Evolutionary conservation across 768 basidiomycete genomes (phyloP).

Genomic region (Mrakia gelida): DNA sequence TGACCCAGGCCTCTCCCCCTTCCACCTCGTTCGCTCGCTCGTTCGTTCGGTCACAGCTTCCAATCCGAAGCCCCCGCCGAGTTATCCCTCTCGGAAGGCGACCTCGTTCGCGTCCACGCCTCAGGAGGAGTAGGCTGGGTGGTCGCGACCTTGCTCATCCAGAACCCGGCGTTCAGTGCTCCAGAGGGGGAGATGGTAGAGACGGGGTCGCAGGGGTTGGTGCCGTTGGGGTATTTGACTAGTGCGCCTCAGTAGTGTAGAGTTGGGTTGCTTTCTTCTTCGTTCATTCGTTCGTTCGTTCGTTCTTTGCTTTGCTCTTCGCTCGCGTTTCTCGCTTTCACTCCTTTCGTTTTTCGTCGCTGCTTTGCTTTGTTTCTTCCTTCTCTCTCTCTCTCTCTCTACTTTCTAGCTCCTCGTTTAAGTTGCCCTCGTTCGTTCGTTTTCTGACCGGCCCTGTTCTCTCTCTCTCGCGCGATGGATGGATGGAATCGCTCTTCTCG

Average conservation of each 20-base stretch:
- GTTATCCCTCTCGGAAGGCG: constrained; percentile 16
- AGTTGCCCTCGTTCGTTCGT: too few relatives aligned
- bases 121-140: constrained; percentile 30
- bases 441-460: too few relatives aligned
- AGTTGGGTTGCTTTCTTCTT: background rate
- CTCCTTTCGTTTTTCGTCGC: too few relatives aligned
- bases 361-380: too few relatives aligned
- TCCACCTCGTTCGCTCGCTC: too few relatives aligned
- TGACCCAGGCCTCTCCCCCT: too few relatives aligned
- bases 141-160: constrained; percentile 24
- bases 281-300: background rate
- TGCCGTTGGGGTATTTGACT: constrained; percentile 12
- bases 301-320: background rate
- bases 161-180: background rate
- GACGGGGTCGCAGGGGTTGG: constrained; percentile 12
- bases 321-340: background rate
- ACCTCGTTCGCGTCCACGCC: constrained; percentile 23
- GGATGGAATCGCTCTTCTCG: too few relatives aligned
- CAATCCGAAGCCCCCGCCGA: constrained; percentile 25
- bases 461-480: too few relatives aligned
- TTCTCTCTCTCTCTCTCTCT: too few relatives aligned
- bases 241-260: background rate
- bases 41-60: too few relatives aligned
- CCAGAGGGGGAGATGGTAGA: background rate
- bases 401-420: too few relatives aligned